Conservation (phyloP, 768 basidiomycete genomes). For the Pleurotus salmoneostramineus region DNA sequence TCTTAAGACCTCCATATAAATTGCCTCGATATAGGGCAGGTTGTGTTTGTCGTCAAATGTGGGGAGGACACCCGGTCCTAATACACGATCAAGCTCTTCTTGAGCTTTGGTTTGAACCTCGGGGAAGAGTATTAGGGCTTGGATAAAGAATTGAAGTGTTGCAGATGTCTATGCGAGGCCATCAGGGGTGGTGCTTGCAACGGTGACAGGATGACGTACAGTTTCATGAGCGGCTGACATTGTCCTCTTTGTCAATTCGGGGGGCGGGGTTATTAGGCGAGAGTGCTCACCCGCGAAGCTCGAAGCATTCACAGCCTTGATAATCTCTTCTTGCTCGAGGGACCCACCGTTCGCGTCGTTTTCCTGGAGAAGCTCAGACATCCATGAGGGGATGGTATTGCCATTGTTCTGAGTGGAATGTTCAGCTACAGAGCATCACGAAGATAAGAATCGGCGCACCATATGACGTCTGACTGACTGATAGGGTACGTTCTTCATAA, state of each 20-base stretch:
- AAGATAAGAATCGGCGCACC: background rate
- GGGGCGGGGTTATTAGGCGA: background rate
- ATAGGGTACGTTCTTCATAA: conserved; percentile 2
- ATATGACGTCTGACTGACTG: background rate
- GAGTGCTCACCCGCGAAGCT: conserved; percentile 1
- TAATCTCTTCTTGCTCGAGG: conserved; percentile 3
- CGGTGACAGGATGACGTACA: background rate
- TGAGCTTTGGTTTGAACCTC: conserved; percentile 17
- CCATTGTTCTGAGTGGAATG: background rate
- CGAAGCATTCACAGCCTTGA: conserved; percentile 6
- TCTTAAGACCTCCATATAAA: conserved; percentile 5
- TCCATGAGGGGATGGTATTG: conserved; percentile 5
- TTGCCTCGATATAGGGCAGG: conserved; percentile 13
- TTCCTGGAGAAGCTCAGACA: background rate
- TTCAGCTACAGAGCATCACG: background rate
- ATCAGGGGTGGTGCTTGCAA: too few relatives aligned
- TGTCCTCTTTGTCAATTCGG: background rate
- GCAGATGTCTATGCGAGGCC: background rate
- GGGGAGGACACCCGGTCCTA: conserved; percentile 12
- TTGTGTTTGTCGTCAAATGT: conserved; percentile 10
- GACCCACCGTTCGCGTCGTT: background rate
- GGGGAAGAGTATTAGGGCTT: conserved; percentile 15
- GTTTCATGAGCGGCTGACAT: conserved; percentile 1
- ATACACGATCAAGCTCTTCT: conserved; percentile 12
- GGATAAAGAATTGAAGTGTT: conserved; percentile 7